Conservation (phyloP, 1,284 basidiomycete genomes). For the Pseudozyma thailandica region DNA sequence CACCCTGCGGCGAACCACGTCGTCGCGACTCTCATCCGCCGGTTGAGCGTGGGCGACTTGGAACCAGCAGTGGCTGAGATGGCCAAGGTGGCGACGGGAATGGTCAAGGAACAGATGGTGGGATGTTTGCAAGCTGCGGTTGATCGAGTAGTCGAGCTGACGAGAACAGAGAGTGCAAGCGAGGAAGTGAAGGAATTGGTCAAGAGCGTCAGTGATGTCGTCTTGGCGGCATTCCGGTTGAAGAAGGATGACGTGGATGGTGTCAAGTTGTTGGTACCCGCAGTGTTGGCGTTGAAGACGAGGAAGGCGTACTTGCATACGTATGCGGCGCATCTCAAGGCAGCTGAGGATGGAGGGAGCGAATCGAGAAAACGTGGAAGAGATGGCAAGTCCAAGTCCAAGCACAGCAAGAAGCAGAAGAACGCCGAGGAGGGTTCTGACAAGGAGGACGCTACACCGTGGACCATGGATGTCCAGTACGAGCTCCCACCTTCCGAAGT, state of each 20-base stretch:
- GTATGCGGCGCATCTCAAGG: slow-evolving; percentile 17
- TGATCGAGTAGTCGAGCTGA: slow-evolving; percentile 19
- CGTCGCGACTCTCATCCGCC: slow-evolving; percentile 40
- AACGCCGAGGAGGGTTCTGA: slow-evolving; percentile 9
- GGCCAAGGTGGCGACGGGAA: slow-evolving; percentile 23
- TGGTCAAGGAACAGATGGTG: slow-evolving; percentile 47
- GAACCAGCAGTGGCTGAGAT: slow-evolving; percentile 13
- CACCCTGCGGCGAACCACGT: slow-evolving; percentile 66
- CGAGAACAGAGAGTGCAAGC: not conserved
- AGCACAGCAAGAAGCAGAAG: slow-evolving; percentile 12
- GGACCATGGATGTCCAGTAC: slow-evolving; percentile 30
- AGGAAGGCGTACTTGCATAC: slow-evolving; percentile 46
- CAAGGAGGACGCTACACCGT: slow-evolving; percentile 14
- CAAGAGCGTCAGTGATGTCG: slow-evolving; percentile 20
- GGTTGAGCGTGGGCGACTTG: slow-evolving; percentile 20
- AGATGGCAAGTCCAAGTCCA: slow-evolving; percentile 26
- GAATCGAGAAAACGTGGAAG: slow-evolving; percentile 15
- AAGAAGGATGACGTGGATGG: slow-evolving; percentile 16
- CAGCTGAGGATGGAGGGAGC: slow-evolving; percentile 4
- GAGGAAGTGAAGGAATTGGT: slow-evolving; percentile 19
- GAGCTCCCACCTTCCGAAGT: slow-evolving; percentile 13
- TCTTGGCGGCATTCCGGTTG: slow-evolving; percentile 28
- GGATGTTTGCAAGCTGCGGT: slow-evolving; percentile 33
- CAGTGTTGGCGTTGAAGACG: slow-evolving; percentile 41
- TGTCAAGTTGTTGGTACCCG: slow-evolving; percentile 33